Evolutionary conservation across 257 asterid genomes (phyloP), one percentile per base, ranked within the genome.

Genomic region (Perilla frutescens): DNA sequence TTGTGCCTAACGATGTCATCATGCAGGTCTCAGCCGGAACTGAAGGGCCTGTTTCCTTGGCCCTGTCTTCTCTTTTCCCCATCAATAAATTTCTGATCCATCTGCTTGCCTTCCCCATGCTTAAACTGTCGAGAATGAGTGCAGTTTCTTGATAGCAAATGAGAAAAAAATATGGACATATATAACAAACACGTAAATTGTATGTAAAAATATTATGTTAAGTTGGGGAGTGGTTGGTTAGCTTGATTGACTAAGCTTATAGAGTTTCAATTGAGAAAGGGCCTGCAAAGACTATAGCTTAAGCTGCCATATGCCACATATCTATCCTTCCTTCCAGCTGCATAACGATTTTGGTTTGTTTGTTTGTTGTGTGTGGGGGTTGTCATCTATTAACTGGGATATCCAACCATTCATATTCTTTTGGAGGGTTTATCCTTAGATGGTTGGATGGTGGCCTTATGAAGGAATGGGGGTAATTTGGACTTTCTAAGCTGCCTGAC

Each of bases 31-130:
- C 82, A 20, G 59, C 34, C 20, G 74, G 20, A 47, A 45, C 15
- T 40, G 84, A 77, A 37, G 77, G 71, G 53, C 69, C 49, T 59
- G 58, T 64, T 75, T 80, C 84, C 82, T 88, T 81, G 58, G 67
- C 77, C 68, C 77, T 78, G 61, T 80, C 88, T 9, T 84, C 91
- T 73, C 72, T 87, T 51, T 81, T 87, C 32, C 97, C 96, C 74
- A 86, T 53, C 74, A 89, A 78, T 26, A 91, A 81, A 74, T 85
- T 87, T 77, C 84, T 81, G 73, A 89, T 83, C 97, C 97, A 89
- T 81, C 72, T 86, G 78, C 89, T 77, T 78, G 94, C 96, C 80
- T 85, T 87, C 43, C 83, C 94, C 96, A 91, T 89, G 61, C 54
- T 54, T 66, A 72, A 51, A 57, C 75, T 34, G 40, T 20, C 41